These are phyloP conservation scores for Tulasnella sp. DNA, from an alignment of 768 basidiomycete species.

Conservation along the genomic window DNA sequence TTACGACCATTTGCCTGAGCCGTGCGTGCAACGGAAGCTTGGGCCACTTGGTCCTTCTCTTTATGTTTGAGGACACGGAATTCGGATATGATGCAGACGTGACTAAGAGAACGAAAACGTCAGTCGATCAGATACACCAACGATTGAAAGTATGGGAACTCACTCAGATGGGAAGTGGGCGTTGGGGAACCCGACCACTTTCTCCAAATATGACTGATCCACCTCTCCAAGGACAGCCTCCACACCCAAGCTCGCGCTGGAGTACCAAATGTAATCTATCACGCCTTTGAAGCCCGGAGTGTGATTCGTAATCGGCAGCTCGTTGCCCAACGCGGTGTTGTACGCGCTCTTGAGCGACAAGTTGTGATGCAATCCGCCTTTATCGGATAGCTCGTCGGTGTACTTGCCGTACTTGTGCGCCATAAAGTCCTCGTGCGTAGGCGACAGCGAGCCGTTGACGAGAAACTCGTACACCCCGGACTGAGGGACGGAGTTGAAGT, in stretches of 20 bases:
- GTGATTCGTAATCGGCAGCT: constrained; percentile 74
- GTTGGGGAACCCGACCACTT: constrained; percentile 94
- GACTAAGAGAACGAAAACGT: constrained; percentile 32
- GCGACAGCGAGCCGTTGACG: constrained; percentile 51
- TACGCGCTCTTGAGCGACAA: constrained; percentile 82
- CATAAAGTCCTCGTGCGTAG: constrained; percentile 86
- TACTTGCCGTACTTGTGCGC: constrained; percentile 82
- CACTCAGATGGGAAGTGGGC: constrained; percentile 95
- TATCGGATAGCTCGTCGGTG: constrained; percentile 46
- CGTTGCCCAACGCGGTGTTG: constrained; percentile 30
- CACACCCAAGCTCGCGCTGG: constrained; percentile 55
- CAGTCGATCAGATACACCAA: constrained; percentile 8
- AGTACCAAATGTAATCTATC: constrained; percentile 94
- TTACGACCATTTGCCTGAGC: constrained; percentile 3
- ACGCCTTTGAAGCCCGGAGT: constrained; percentile 78
- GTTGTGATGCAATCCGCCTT: constrained; percentile 57
- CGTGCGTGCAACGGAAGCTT: neutral
- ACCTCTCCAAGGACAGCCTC: constrained; percentile 84
- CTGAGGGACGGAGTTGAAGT: constrained; percentile 81
- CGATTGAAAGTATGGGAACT: constrained; percentile 28
- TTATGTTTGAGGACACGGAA: constrained; percentile 47
- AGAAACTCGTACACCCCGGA: constrained; percentile 92
- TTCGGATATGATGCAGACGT: constrained; percentile 58
- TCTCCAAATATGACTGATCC: constrained; percentile 71
- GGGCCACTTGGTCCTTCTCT: neutral